Conservation (phyloP, 192 early-diverging fungal genomes). For the Linnemannia zychae region DNA sequence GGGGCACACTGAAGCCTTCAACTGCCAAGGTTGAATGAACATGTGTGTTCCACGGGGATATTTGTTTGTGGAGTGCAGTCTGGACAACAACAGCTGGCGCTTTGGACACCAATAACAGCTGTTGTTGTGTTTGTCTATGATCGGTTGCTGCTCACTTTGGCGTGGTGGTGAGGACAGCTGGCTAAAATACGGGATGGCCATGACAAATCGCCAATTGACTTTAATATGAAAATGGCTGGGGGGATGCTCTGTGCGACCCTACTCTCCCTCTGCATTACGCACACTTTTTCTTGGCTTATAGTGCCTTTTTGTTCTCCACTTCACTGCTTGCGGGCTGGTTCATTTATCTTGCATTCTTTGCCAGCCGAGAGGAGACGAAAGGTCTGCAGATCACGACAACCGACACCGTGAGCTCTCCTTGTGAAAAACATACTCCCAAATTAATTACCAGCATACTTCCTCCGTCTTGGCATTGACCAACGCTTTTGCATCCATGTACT, state of each 20-base stretch:
- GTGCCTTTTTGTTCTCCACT: not conserved
- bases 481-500: not conserved
- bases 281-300: not conserved
- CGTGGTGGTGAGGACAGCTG: not conserved
- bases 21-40: not conserved
- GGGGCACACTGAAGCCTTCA: not conserved
- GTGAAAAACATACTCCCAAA: not conserved
- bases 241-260: slow-evolving; percentile 2
- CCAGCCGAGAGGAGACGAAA: not conserved
- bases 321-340: not conserved
- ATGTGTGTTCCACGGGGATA: not conserved
- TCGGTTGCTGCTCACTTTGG: not conserved
- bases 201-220: slow-evolving; percentile 41
- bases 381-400: not conserved
- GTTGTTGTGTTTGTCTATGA: not conserved
- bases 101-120: not conserved
- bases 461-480: slow-evolving; percentile 17
- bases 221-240: slow-evolving; percentile 4
- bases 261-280: not conserved
- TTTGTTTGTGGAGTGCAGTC: slow-evolving; percentile 1
- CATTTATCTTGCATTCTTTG: not conserved
- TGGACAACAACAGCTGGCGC: not conserved
- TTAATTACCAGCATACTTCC: not conserved
- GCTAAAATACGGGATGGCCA: slow-evolving; percentile 25
- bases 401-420: not conserved